Evolutionary conservation across 495 filamentous ascomycete genomes (phyloP), one percentile per base, ranked within the genome.

Genomic region (Patellaria atrata): DNA sequence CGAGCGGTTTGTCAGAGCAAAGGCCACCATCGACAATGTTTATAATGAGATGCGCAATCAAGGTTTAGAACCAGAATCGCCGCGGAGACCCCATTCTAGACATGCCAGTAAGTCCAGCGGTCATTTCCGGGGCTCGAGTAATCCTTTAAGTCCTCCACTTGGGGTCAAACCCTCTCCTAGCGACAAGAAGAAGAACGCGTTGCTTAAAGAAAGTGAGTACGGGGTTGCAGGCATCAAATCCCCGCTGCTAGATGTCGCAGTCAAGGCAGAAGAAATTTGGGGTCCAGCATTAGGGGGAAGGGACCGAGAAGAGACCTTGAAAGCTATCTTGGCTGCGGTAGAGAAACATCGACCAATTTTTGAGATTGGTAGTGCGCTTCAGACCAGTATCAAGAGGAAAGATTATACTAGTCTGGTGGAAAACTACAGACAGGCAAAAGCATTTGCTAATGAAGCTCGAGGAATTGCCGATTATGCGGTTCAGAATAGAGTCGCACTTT

Each of bases 31-130:
- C 42, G 89, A 97, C 58, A 85, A 85, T 61, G 89, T 97, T 23
- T 97, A 97, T 57, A 85, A 71, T 22, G 91, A 96, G 57, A 96
- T 97, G 89, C 83, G 85, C 33, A 83, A 81, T 34, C 78, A 83
- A 47, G 83, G 82, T 3, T 66, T 59, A 5, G 72, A 79, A 21
- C 65, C 69, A n/a, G 64, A 68, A n/a, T 48, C 62, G 12, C 45
- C 48, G n/a, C n/a, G n/a, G n/a, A 20, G 32, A 19, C 32, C 32
- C 3, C 41, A 45, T 22, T 41, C 33, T 13, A 33, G 45, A 4
- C 70, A 71, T 44, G 56, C 65, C 16, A 77, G 79, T 48, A 65
- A 71, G 46, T 74, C 67, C 33, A 75, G 70, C 47, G 73, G 71
- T 27, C 76, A 79, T 48, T 66, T 64, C 31, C 59, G 74, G 22